Evolutionary conservation across 495 filamentous ascomycete genomes (phyloP).

Genomic region (Aspergillus conjunctus): DNA sequence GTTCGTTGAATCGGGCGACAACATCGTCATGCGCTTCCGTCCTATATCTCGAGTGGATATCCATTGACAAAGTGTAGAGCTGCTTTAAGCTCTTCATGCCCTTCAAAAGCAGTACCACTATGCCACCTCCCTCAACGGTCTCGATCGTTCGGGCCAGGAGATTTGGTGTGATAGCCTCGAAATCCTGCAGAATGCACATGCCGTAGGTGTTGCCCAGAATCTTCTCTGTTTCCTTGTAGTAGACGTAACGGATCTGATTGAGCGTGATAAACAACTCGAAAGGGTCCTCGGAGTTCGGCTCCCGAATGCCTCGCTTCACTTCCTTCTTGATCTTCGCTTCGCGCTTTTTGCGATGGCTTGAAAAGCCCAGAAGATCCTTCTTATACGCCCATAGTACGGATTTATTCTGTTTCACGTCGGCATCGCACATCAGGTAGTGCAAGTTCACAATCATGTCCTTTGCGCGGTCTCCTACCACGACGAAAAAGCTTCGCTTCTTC

Average conservation of each 20-base stretch:
- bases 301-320: constrained; percentile 91
- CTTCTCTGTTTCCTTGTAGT: constrained; percentile 99
- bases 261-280: constrained; percentile 98
- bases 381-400: constrained; percentile 99
- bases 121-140: constrained; percentile 94
- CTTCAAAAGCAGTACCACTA: constrained; percentile 88
- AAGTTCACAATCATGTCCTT: constrained; percentile 98
- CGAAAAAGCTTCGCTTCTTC: constrained; percentile 97
- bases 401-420: constrained; percentile 94
- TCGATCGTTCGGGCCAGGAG: constrained; percentile 92
- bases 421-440: constrained; percentile 88
- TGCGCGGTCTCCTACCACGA: constrained; percentile 90
- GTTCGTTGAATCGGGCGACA: constrained; percentile 93
- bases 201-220: constrained; percentile 98
- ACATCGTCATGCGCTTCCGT: constrained; percentile 98
- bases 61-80: constrained; percentile 96
- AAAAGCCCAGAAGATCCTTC: constrained; percentile 93
- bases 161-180: constrained; percentile 97
- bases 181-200: constrained; percentile 98
- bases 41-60: constrained; percentile 93
- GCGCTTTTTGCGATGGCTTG: constrained; percentile 94
- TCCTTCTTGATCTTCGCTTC: constrained; percentile 98
- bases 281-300: constrained; percentile 93
- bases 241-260: constrained; percentile 96
- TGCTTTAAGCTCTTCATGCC: constrained; percentile 98